A percentile compares a stretch with the other conserved stretches of the same genome.
phyloP scores from a whole-genome alignment of 23 red algal genomes.

The Gracilaria vermiculophylla region DNA sequence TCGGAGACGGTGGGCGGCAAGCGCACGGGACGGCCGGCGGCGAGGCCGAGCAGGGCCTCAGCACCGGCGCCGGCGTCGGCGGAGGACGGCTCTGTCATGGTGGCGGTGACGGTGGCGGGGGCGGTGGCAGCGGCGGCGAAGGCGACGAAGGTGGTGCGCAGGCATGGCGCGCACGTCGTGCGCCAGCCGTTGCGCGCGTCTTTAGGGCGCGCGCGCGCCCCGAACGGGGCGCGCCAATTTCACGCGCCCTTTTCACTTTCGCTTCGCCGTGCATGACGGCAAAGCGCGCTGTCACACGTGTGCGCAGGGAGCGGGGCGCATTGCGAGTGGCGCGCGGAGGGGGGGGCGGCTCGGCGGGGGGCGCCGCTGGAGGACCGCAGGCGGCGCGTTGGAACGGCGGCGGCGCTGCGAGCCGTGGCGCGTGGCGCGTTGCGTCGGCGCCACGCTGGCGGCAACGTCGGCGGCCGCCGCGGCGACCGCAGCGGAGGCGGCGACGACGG shows the following conservation, averaged over 20 bases:
- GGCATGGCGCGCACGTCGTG: not conserved
- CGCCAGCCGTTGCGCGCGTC: not conserved
- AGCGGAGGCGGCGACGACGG: not conserved
- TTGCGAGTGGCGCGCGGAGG: not conserved
- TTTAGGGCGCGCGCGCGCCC: not conserved
- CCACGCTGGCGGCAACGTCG: not conserved
- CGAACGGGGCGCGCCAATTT: slow-evolving; percentile 4
- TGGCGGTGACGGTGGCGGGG: too few species aligned
- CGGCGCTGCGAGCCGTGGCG: not conserved
- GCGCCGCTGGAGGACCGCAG: not conserved
- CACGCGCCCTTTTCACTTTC: not conserved
- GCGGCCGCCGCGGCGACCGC: not conserved
- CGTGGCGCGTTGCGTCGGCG: not conserved
- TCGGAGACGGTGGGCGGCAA: not conserved
- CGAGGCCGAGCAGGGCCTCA: slow-evolving; percentile 64
- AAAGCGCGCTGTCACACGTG: not conserved
- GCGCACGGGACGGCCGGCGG: slow-evolving; percentile 20
- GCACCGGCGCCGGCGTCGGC: slow-evolving; percentile 55
- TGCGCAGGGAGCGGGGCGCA: not conserved
- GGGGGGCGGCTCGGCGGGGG: not conserved
- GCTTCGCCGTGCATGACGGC: not conserved
- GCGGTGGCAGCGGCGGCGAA: not conserved
- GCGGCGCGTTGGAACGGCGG: not conserved
- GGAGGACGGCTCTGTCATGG: slow-evolving; percentile 39
- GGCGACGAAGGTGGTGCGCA: not conserved